Evolutionary conservation across 225 moss, liverwort and hornwort species (phyloP).

Genomic region (Sphagnum contortum): DNA sequence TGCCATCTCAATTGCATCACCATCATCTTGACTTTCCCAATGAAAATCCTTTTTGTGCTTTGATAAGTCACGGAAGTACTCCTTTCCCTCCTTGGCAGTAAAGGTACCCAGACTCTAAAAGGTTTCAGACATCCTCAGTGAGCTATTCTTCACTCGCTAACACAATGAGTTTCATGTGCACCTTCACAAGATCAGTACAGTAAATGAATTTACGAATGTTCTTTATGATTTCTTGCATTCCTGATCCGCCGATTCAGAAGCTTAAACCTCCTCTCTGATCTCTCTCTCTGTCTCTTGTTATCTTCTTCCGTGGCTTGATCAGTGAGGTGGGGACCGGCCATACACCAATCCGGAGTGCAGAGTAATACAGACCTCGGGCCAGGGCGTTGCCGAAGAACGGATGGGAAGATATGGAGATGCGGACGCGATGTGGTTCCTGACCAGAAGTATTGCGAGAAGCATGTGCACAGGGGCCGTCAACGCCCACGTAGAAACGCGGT

Average conservation of each 20-base stretch:
- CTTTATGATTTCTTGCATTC: no score
- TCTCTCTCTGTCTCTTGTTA: neutral
- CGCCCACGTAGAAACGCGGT: constrained; percentile 81
- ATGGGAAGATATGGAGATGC: constrained; percentile 98
- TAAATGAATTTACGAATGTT: no score
- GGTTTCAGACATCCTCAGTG: no score
- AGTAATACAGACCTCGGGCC: constrained; percentile 96
- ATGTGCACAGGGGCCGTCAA: constrained; percentile 98
- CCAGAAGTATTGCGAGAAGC: constrained; percentile 98
- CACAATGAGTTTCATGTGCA: no score
- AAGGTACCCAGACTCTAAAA: constrained; percentile 87
- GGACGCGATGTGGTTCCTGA: constrained; percentile 91
- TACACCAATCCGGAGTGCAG: constrained; percentile 76
- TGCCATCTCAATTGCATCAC: constrained; percentile 98
- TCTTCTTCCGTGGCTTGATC: constrained; percentile 1
- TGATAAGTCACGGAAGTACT: constrained; percentile 73
- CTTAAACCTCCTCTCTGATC: no score
- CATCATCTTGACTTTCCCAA: constrained; percentile 73
- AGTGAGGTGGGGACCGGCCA: constrained; percentile 72
- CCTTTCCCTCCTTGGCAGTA: constrained; percentile 88
- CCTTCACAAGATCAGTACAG: no score
- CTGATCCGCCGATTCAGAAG: no score
- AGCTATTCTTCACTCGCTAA: no score
- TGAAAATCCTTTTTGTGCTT: constrained; percentile 80
- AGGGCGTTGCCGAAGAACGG: constrained; percentile 87